phyloP scores from a whole-genome alignment of 1,139 yeast genomes.

The Magnusiomyces suaveolens region DNA sequence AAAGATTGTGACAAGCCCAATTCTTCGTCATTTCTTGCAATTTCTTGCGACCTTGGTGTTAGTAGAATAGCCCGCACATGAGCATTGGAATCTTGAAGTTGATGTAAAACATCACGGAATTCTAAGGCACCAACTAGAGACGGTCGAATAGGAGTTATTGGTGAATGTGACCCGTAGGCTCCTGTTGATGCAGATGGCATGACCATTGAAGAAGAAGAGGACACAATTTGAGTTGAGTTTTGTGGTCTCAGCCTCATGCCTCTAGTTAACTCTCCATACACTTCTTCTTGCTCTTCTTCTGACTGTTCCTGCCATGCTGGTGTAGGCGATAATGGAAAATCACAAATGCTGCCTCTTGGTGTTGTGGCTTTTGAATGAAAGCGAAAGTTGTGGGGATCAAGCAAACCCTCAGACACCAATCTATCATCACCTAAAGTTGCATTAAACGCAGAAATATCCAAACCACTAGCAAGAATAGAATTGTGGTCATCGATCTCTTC shows the following conservation, averaged over 20 bases:
- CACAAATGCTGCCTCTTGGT: not conserved
- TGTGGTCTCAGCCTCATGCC: constrained; percentile 23
- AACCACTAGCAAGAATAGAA: constrained; percentile 17
- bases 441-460: constrained; percentile 16
- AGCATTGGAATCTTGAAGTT: constrained; percentile 15
- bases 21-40: not conserved
- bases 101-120: constrained; percentile 27
- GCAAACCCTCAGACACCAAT: not conserved
- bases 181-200: constrained; percentile 6
- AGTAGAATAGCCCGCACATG: constrained; percentile 9
- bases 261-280: constrained; percentile 24
- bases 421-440: not conserved
- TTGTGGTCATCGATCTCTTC: constrained; percentile 19
- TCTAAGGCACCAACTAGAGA: constrained; percentile 39
- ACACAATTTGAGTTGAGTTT: not conserved
- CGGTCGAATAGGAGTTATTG: constrained; percentile 32
- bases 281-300: constrained; percentile 22
- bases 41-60: not conserved
- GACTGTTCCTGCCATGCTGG: constrained; percentile 14
- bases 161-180: constrained; percentile 2
- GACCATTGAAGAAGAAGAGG: constrained; percentile 4
- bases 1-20: not conserved
- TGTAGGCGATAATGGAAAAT: not conserved
- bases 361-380: not conserved
- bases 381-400: not conserved